Base-by-base conservation (phyloP, 139 green algal genomes). In the Tetraselmis chui region DNA sequence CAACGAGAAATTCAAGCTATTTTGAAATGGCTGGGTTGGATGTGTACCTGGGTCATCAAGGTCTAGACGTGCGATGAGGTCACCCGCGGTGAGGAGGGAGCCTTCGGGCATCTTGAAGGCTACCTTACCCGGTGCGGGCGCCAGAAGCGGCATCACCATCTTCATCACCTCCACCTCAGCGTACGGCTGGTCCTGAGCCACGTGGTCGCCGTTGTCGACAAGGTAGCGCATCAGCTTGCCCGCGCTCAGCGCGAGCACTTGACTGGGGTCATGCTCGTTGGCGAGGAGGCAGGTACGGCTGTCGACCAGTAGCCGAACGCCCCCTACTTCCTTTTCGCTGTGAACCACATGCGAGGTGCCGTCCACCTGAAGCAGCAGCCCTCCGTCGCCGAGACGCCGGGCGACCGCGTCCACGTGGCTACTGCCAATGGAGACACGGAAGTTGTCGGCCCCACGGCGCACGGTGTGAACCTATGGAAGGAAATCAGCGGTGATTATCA, bases 81-180 rank as follows among this genome's bases (percentile, higher is more conserved):
- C 91, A 5, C 94, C 94, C 25, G 91, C 84, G 2, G 76, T 80
- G 30, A 98, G 86, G 30, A 92, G 87, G 0, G 85, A 85, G 24
- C 94, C 94, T 87, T 98, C 95, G 0, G 92, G 87, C 45, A 81
- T 81, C 45, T 67, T 67, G 45, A 67, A 67, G 45, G 45, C 45
- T 76, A 95, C 82, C 27, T 77, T 59, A 58, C 95, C 95, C 1
- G 89, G 76, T 5, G 93, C 93, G 32, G 94, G 92, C 0, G 89
- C 85, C 31, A 95, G 82, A 80, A 97, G 85, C 31, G 89, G 90
- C 94, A 97, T 97, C 83, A 97, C 83, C 91, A 97, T 98, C 89
- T 98, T 98, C 95, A 98, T 98, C 0, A 97, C 94, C 85, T 95
- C 89, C n/a, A 96, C 82, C 84, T 97, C 94, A 18, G 92, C 94